Base-by-base conservation (phyloP, 495 filamentous ascomycete genomes). In the Penicillium maclennaniae region DNA sequence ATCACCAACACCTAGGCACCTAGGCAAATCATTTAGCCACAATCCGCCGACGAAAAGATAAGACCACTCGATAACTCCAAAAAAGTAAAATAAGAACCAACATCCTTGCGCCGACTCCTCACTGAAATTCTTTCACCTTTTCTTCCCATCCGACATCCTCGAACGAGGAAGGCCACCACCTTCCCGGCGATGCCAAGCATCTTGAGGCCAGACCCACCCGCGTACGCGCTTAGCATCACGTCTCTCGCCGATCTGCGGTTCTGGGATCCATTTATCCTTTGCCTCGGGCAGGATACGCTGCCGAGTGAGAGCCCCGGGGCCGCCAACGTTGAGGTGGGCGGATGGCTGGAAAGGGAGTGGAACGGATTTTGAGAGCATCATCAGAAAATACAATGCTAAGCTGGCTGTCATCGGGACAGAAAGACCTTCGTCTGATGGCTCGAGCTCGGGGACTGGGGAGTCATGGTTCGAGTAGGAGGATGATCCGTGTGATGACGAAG, bases 251-350 rank as follows among this genome's bases (percentile, higher is more conserved):
- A 87, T 75, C 60, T 91, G 86, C 36, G 87, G 86, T 74, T 86
- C 85, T 9, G 90, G 90, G 65, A 97, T 93, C 91, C 91, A 95
- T 56, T 78, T 73, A 67, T 97, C 91, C 53, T 87, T 82, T 1
- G 79, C 70, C 14, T 73, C 77, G 0, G 80, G 66, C 45, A 87
- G 73, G 44, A 82, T 79, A 61, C 87, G 86, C 67, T 87, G 80
- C 31, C 91, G 69, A 3, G 87, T 91, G 16, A 89, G 76, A 48
- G 87, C 86, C 8, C 84, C 86, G 0, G 91, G 89, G 7, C 86
- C 87, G 7, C 91, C 91, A 55, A 95, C 87, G 59, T 93, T 88
- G 57, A 86, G 72, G 63, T 80, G 82, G 73, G 87, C 92, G 28
- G 81, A 72, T 10, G 79, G 77, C 55, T 91, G 86, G 0, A 82